Conservation (phyloP, 768 basidiomycete genomes). For the Suillus tomentosus region DNA sequence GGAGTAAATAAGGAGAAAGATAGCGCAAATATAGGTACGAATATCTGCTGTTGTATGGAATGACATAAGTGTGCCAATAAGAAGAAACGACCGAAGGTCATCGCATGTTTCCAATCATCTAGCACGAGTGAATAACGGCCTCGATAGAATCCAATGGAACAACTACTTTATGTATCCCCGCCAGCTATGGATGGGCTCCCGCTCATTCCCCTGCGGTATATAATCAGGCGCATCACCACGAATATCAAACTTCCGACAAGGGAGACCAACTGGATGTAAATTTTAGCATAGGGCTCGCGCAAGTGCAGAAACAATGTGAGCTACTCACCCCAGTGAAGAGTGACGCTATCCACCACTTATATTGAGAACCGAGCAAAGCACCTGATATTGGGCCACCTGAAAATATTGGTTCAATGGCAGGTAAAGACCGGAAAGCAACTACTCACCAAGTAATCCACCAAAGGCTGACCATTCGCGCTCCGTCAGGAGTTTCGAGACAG, state of each 20-base stretch:
- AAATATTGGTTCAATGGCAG: background rate
- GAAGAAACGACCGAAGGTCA: too few species aligned
- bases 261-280: background rate
- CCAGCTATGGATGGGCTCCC: background rate
- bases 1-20: too few species aligned
- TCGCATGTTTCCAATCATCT: too few species aligned
- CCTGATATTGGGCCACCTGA: slow-evolving; percentile 4
- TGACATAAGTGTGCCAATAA: too few species aligned
- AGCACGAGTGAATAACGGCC: background rate
- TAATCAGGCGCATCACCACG: background rate
- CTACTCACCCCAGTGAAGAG: slow-evolving; percentile 3
- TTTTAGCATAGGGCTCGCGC: background rate
- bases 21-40: too few species aligned
- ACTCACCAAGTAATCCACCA: background rate
- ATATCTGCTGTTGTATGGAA: too few species aligned
- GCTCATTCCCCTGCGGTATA: background rate
- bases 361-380: slow-evolving; percentile 1
- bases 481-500: background rate
- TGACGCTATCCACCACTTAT: background rate
- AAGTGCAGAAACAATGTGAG: background rate
- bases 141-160: background rate
- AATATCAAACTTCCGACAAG: background rate
- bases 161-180: background rate
- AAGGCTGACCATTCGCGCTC: background rate
- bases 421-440: background rate